Conservation (phyloP, 805 yeast species). For the Yarrowia sp. region DNA sequence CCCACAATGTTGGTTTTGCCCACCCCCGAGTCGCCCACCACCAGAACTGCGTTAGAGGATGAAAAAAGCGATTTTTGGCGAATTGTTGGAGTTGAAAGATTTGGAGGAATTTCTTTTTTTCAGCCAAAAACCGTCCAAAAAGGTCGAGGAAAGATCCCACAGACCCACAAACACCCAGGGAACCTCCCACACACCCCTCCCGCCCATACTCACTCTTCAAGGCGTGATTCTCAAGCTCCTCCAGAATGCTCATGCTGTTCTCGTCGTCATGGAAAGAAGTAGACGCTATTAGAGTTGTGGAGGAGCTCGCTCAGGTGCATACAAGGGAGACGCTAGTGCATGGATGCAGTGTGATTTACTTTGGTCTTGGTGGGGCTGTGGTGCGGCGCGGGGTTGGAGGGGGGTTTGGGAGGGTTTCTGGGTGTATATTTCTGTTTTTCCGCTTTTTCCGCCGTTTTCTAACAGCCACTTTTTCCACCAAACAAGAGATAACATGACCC, state of each 20-base stretch:
- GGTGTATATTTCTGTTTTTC: too few relatives aligned
- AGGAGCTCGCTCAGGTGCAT: constrained; percentile 5
- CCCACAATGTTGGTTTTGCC: constrained; percentile 93
- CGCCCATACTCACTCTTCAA: constrained; percentile 2
- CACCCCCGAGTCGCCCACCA: constrained; percentile 96
- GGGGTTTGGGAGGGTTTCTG: too few relatives aligned
- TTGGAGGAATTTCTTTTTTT: neutral
- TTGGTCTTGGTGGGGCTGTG: neutral
- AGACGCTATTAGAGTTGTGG: constrained; percentile 4
- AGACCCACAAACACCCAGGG: neutral
- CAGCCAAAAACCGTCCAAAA: neutral
- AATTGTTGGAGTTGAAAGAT: too few relatives aligned
- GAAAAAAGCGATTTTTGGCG: too few relatives aligned
- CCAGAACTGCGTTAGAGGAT: constrained; percentile 54
- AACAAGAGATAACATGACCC: too few relatives aligned
- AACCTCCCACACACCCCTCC: neutral
- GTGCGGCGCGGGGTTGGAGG: neutral
- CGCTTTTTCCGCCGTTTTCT: too few relatives aligned
- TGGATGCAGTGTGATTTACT: neutral
- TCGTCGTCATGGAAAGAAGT: constrained; percentile 17
- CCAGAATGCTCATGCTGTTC: neutral
- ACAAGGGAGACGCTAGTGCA: constrained; percentile 1
- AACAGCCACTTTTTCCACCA: too few relatives aligned
- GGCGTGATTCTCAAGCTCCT: constrained; percentile 3
- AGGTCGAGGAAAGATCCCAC: neutral